A percentile compares a stretch with the other conserved stretches of the same genome.
These are phyloP conservation scores for Dictyostelium brefeldianum DNA, from an alignment of 78 protist genomes.

Conservation along the genomic window DNA sequence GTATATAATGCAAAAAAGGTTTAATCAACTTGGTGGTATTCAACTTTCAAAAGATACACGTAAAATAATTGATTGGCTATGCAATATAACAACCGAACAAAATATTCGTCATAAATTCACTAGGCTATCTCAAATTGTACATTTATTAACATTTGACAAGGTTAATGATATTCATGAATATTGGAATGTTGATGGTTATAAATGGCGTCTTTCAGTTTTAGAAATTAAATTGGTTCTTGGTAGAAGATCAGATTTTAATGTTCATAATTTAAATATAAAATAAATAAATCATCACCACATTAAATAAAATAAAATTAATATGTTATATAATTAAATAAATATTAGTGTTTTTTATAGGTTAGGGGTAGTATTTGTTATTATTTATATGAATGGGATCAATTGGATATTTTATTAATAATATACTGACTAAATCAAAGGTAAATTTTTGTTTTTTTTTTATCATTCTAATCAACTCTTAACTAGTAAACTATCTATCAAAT, in stretches of 20 bases:
- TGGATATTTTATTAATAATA: no score
- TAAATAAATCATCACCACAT: no score
- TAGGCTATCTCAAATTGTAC: conserved; percentile 34
- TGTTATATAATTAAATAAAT: background rate
- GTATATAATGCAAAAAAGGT: conserved; percentile 50
- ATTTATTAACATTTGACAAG: conserved; percentile 66
- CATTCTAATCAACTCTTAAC: no score
- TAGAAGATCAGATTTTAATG: conserved; percentile 66
- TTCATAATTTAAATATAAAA: conserved; percentile 51
- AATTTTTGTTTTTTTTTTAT: no score
- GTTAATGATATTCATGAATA: conserved; percentile 47
- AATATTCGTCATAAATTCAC: conserved; percentile 73
- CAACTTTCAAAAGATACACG: conserved; percentile 71
- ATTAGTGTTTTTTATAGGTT: background rate
- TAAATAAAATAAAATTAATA: background rate
- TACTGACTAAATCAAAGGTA: no score
- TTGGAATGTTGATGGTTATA: conserved; percentile 50
- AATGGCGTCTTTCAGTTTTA: conserved; percentile 32
- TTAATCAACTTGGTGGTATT: conserved; percentile 62
- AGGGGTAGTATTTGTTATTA: background rate
- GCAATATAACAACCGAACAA: conserved; percentile 52
- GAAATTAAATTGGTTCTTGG: conserved; percentile 64
- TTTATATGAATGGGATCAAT: no score
- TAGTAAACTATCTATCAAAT: no score
- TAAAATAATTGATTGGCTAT: conserved; percentile 52